Percentiles rank a stretch among this genome's conserved stretches.
Conservation (phyloP, 805 yeast genomes). For the Tetrapisispora taiwanensis region DNA sequence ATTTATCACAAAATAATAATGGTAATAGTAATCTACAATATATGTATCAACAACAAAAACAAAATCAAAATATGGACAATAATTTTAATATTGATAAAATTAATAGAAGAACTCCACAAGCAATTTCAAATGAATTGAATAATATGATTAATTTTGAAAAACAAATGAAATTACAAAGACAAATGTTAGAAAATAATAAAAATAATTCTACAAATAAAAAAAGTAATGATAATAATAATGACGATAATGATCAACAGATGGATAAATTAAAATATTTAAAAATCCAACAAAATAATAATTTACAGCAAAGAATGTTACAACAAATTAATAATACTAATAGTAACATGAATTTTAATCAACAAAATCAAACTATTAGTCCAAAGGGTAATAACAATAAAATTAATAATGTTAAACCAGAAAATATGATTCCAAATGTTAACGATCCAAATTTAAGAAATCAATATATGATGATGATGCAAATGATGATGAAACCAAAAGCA, state of each 20-base stretch:
- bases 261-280: conserved; percentile 18
- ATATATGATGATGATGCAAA: conserved; percentile 5
- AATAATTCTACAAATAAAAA: neutral
- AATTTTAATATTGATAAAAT: neutral
- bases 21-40: neutral
- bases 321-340: neutral
- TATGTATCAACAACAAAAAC: conserved; percentile 2
- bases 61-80: neutral
- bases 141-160: conserved; percentile 4
- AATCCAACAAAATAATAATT: conserved; percentile 12
- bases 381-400: neutral
- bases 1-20: neutral
- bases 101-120: conserved; percentile 1
- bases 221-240: neutral
- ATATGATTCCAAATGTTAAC: neutral
- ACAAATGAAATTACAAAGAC: conserved; percentile 1
- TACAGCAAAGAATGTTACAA: neutral
- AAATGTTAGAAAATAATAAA: neutral
- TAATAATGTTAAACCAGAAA: neutral
- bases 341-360: neutral
- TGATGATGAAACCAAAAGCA: conserved; percentile 4
- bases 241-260: neutral
- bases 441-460: conserved; percentile 2
- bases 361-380: neutral
- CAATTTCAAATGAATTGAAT: conserved; percentile 2